These are phyloP conservation scores for Nannochloropsis gaditana DNA, from an alignment of 108 stramenopile genomes.

Conservation along the genomic window DNA sequence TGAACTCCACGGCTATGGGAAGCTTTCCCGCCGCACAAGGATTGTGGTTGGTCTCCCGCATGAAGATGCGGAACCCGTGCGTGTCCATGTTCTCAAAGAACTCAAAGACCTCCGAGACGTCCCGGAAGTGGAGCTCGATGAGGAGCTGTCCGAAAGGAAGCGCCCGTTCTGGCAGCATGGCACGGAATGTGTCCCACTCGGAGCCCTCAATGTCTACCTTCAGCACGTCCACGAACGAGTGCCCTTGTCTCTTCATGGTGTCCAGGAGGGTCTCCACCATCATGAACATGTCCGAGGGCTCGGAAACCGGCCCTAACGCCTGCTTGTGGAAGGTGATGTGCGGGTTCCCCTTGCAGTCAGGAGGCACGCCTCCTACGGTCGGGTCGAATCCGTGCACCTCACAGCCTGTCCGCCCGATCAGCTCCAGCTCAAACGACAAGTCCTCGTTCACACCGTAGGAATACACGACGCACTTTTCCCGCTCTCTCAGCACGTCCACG, in stretches of 20 bases:
- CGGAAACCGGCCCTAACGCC: not conserved
- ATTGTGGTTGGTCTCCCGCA: conserved; percentile 16
- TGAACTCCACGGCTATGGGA: conserved; percentile 16
- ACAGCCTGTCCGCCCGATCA: not conserved
- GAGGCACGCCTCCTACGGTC: not conserved
- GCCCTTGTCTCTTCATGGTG: conserved; percentile 20
- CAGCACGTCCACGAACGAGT: conserved; percentile 18
- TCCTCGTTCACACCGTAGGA: conserved; percentile 13
- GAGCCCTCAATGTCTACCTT: conserved; percentile 26
- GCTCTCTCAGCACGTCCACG: not conserved
- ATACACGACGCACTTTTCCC: conserved; percentile 21
- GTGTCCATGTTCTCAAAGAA: conserved; percentile 13
- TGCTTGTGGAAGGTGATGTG: conserved; percentile 19
- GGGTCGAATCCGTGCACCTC: conserved; percentile 21
- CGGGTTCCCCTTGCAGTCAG: conserved; percentile 1
- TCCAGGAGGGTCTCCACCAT: conserved; percentile 16
- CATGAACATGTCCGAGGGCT: conserved; percentile 11
- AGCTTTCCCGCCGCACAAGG: conserved; percentile 23
- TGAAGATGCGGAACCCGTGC: conserved; percentile 19
- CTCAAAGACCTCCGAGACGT: not conserved
- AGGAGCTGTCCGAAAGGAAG: conserved; percentile 21
- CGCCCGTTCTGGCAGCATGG: not conserved
- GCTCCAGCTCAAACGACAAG: conserved; percentile 22
- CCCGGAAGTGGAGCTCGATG: conserved; percentile 19
- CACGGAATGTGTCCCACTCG: conserved; percentile 19